phyloP scores from a whole-genome alignment of 805 yeast species.

The Wickerhamiella azymoides region DNA sequence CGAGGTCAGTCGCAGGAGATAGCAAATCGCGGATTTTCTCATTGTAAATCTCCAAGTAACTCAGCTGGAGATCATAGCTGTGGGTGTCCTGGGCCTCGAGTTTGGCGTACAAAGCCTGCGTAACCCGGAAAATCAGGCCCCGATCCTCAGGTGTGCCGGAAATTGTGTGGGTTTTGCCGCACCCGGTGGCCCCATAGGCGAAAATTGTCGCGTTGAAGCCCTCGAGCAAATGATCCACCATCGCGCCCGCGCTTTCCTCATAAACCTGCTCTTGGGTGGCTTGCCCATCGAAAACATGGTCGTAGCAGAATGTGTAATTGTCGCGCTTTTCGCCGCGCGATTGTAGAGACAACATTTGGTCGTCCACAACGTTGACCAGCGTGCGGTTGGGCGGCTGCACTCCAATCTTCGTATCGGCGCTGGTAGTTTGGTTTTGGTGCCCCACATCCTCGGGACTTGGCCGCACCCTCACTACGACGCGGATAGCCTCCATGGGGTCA shows the following conservation, averaged over 20 bases:
- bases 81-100: constrained; percentile 44
- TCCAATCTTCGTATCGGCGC: too few relatives aligned
- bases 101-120: constrained; percentile 55
- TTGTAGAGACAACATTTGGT: constrained; percentile 72
- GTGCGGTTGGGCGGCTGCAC: constrained; percentile 23
- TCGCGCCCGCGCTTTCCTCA: constrained; percentile 49
- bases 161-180: constrained; percentile 92
- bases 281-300: constrained; percentile 54
- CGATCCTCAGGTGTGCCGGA: constrained; percentile 61
- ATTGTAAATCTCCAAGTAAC: constrained; percentile 77
- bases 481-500: constrained; percentile 1
- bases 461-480: constrained; percentile 3
- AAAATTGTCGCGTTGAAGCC: constrained; percentile 86
- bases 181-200: constrained; percentile 94
- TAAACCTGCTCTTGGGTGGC: constrained; percentile 58
- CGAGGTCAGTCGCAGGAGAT: constrained; percentile 38
- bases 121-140: constrained; percentile 66
- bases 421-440: neutral
- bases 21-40: constrained; percentile 76
- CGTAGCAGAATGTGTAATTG: constrained; percentile 60
- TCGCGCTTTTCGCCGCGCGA: constrained; percentile 30
- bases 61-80: constrained; percentile 42
- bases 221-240: constrained; percentile 59
- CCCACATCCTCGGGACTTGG: neutral
- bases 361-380: constrained; percentile 70